Conservation (phyloP, 768 basidiomycete genomes). For the Botryobasidium botryosum region DNA sequence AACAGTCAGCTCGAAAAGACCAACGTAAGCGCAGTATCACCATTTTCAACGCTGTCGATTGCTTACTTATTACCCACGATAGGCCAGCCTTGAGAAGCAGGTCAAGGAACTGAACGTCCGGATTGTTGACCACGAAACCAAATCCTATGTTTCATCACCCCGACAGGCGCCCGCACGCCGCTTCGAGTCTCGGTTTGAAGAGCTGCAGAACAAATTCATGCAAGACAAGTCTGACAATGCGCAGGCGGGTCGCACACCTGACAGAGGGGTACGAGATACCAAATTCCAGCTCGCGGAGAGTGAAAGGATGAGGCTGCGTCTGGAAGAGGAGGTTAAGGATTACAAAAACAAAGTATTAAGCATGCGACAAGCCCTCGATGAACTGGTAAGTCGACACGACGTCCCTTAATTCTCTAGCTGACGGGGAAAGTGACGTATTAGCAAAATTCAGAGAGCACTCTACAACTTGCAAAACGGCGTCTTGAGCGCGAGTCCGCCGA, state of each 20-base stretch:
- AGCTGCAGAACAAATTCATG: slow-evolving; percentile 42
- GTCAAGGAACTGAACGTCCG: slow-evolving; percentile 71
- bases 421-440: slow-evolving; percentile 16
- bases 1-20: slow-evolving; percentile 64
- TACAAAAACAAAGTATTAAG: slow-evolving; percentile 41
- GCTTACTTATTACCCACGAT: slow-evolving; percentile 7
- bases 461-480: slow-evolving; percentile 54
- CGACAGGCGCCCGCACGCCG: slow-evolving; percentile 32
- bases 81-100: slow-evolving; percentile 76
- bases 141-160: slow-evolving; percentile 48
- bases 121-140: slow-evolving; percentile 69
- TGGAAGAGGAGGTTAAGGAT: slow-evolving; percentile 47
- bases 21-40: slow-evolving; percentile 35
- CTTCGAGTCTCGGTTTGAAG: slow-evolving; percentile 54
- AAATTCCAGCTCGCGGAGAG: slow-evolving; percentile 39
- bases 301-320: slow-evolving; percentile 39
- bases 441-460: slow-evolving; percentile 50
- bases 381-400: slow-evolving; percentile 30
- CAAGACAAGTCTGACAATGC: slow-evolving; percentile 34
- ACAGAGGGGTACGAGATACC: slow-evolving; percentile 34
- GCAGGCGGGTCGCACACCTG: slow-evolving; percentile 19
- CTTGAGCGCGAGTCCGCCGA: slow-evolving; percentile 64
- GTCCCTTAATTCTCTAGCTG: not conserved
- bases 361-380: slow-evolving; percentile 43
- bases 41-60: not conserved